Base-by-base conservation (phyloP, 1,284 basidiomycete species). In the Cryptococcus amylolentus region DNA sequence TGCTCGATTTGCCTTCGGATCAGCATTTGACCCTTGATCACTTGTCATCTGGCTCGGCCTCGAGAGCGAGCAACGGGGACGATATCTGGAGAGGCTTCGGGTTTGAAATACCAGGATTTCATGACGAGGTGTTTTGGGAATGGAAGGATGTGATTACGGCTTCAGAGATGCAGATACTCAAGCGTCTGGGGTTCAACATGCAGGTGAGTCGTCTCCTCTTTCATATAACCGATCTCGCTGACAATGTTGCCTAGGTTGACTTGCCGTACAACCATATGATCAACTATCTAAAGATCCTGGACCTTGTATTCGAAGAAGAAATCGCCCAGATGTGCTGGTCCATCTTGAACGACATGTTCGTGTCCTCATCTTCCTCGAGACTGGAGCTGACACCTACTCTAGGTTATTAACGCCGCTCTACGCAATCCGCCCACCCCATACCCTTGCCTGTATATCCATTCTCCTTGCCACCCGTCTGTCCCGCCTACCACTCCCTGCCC, bases 101-200 rank as follows among this genome's bases (percentile, higher is more conserved):
- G 14, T 75, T 74, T 50, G 57, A 66, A 16, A 63, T 72, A 23
- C 74, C 74, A 1, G 62, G 69, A 18, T 72, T 71, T 49, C 72
- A 76, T 57, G 66, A 68, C 54, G 68, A 69, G 27, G 64, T 75
- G 12, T 76, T 76, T 44, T 76, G 74, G 74, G 74, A 76, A 37
- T 76, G 73, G 70, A 79, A 79, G 57, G 76, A 78, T 54, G 87
- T 89, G 5, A 80, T 98, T 46, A 91, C 97, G 23, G 87, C 96
- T 14, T 86, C 88, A 1, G 96, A 99, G 78, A 98, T 98, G 91
- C 96, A 98, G 73, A 84, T 98, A 18, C 82, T 99, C 61, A 98
- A 98, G 78, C 84, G 93, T 39, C 82, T 93, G 12, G 90, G 89
- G 4, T 93, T 93, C 78, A 88, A 92, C 67, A 88, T 92, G 51